These are phyloP conservation scores for Colletotrichum sp. DNA, from an alignment of 2,329 filamentous ascomycete species.

Conservation along the genomic window DNA sequence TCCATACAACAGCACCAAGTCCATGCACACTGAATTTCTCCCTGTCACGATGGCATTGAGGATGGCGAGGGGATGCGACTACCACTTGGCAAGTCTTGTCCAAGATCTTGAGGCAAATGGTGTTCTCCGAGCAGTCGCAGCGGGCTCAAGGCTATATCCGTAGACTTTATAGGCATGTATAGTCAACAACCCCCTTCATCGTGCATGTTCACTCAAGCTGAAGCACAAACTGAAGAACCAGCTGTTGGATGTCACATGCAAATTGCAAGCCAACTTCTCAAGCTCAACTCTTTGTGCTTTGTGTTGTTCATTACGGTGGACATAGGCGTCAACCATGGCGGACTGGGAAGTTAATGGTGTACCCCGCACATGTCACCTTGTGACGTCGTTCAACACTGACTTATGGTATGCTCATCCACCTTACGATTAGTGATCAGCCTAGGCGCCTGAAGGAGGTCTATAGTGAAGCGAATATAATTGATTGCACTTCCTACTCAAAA, in stretches of 20 bases:
- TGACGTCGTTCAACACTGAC: not conserved
- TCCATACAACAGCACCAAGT: not conserved
- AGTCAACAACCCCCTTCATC: not conserved
- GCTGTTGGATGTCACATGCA: not conserved
- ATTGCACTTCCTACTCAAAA: not conserved
- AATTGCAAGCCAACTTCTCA: not conserved
- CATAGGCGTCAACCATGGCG: not conserved
- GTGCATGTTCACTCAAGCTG: no score
- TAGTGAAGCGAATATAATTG: not conserved
- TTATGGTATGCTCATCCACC: not conserved
- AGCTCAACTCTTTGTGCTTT: rapidly evolving
- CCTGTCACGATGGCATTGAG: not conserved
- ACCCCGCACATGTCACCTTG: not conserved
- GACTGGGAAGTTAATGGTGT: not conserved
- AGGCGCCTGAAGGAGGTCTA: not conserved
- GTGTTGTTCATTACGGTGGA: not conserved
- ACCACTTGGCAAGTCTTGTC: not conserved
- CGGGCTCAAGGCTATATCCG: not conserved
- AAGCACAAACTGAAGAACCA: no score
- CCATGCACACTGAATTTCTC: not conserved
- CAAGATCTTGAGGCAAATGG: not conserved
- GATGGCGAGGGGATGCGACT: not conserved
- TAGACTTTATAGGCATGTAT: not conserved
- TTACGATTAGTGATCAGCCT: not conserved
- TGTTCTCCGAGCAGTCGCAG: not conserved